Evolutionary conservation across 805 yeast genomes (phyloP).

Genomic region (Tetrapisispora arboricola): DNA sequence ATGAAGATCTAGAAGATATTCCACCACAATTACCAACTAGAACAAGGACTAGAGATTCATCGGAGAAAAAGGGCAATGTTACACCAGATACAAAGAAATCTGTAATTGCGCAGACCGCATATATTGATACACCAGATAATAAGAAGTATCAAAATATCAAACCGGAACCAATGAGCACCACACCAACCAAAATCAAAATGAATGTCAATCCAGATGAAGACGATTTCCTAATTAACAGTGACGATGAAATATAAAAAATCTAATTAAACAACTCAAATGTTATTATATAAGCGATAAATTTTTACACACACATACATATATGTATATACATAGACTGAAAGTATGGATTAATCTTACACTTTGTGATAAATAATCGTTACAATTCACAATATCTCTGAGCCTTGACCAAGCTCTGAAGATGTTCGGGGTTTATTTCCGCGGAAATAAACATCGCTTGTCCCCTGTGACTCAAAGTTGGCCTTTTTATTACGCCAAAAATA

Average conservation of each 20-base stretch:
- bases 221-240: conserved; percentile 26
- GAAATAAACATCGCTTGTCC: too few relatives aligned
- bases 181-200: conserved; percentile 21
- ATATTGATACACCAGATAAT: conserved; percentile 25
- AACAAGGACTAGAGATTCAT: conserved; percentile 3
- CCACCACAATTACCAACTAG: conserved; percentile 28
- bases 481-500: too few relatives aligned
- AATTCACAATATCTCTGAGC: too few relatives aligned
- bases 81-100: conserved; percentile 9
- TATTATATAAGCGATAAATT: not conserved
- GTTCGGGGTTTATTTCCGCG: too few relatives aligned
- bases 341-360: not conserved
- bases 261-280: not conserved
- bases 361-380: too few relatives aligned
- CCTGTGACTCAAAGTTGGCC: too few relatives aligned
- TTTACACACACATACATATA: not conserved
- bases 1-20: conserved; percentile 26
- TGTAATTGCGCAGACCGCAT: conserved; percentile 24
- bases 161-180: conserved; percentile 18
- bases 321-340: not conserved
- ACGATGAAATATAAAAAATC: conserved; percentile 15
- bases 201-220: conserved; percentile 11
- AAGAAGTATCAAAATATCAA: conserved; percentile 18
- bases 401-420: too few relatives aligned
- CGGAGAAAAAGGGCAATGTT: conserved; percentile 2